phyloP scores from a whole-genome alignment of 2,329 filamentous ascomycete species.

The Pezicula radicicola region DNA sequence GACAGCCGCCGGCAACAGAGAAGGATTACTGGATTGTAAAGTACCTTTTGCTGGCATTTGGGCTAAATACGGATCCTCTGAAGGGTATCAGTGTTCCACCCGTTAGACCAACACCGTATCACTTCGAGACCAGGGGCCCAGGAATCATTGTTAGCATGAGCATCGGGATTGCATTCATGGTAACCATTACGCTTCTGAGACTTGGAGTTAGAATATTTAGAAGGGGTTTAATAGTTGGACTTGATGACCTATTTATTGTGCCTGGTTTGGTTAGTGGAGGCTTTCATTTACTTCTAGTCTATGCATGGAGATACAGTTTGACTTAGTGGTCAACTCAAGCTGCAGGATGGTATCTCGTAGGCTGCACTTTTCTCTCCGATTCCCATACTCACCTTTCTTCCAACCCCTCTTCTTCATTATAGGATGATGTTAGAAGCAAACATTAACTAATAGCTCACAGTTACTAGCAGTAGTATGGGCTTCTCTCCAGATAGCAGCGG shows the following conservation, averaged over 20 bases:
- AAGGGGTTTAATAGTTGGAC: conserved; percentile 26
- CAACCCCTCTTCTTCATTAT: too few species aligned
- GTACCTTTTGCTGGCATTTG: conserved; percentile 20
- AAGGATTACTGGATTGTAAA: conserved; percentile 27
- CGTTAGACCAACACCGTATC: conserved; percentile 15
- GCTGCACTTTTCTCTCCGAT: too few species aligned
- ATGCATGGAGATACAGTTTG: background rate
- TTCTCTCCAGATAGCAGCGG: conserved; percentile 23
- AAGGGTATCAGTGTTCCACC: conserved; percentile 15
- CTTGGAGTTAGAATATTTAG: conserved; percentile 24
- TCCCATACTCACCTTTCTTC: too few species aligned
- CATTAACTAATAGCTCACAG: background rate
- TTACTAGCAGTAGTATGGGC: conserved; percentile 26
- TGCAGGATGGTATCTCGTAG: too few species aligned
- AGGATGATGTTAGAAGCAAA: background rate
- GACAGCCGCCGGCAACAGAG: conserved; percentile 22
- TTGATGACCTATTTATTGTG: conserved; percentile 31
- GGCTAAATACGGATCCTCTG: conserved; percentile 16
- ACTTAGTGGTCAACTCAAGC: too few species aligned
- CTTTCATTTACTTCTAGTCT: background rate
- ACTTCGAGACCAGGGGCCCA: conserved; percentile 22
- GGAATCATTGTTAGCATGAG: conserved; percentile 26
- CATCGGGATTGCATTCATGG: conserved; percentile 26
- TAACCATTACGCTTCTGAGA: conserved; percentile 24
- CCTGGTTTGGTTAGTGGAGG: conserved; percentile 25